phyloP scores from a whole-genome alignment of 257 asterid species.

The Solanum neorickii region DNA sequence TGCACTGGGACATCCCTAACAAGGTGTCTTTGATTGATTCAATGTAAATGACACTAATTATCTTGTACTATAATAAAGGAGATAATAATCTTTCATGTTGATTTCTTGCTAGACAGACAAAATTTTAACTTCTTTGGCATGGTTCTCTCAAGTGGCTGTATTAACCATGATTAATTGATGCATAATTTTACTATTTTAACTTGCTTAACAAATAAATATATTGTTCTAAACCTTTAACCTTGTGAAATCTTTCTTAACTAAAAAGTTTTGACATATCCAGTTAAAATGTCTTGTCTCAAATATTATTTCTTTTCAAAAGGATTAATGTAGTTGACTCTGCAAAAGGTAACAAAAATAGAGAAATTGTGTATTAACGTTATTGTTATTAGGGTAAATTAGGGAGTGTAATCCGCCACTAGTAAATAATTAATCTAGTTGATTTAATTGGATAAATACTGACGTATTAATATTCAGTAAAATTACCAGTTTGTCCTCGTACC shows the following conservation, averaged over 20 bases:
- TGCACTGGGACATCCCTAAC: not conserved
- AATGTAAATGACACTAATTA: not conserved
- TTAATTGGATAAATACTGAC: not conserved
- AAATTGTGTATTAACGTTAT: not conserved
- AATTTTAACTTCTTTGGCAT: not conserved
- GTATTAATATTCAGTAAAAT: not conserved
- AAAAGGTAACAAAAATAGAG: not conserved
- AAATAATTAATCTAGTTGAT: not conserved
- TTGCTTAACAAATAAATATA: not conserved
- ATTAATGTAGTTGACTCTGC: not conserved
- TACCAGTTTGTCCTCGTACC: not conserved
- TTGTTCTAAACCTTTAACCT: too few relatives aligned
- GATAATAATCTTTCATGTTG: not conserved
- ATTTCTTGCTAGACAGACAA: not conserved
- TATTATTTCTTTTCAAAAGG: not conserved
- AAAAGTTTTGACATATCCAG: not conserved
- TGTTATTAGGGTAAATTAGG: not conserved
- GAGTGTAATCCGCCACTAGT: not conserved
- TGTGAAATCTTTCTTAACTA: not conserved
- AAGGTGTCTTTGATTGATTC: not conserved
- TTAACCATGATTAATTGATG: not conserved
- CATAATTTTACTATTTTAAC: not conserved
- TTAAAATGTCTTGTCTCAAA: not conserved
- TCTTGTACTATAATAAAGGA: not conserved
- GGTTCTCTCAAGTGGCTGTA: not conserved